These are phyloP conservation scores for Dysphania ambrosioides DNA, from an alignment of 148 eudicot genomes.

Conservation along the genomic window DNA sequence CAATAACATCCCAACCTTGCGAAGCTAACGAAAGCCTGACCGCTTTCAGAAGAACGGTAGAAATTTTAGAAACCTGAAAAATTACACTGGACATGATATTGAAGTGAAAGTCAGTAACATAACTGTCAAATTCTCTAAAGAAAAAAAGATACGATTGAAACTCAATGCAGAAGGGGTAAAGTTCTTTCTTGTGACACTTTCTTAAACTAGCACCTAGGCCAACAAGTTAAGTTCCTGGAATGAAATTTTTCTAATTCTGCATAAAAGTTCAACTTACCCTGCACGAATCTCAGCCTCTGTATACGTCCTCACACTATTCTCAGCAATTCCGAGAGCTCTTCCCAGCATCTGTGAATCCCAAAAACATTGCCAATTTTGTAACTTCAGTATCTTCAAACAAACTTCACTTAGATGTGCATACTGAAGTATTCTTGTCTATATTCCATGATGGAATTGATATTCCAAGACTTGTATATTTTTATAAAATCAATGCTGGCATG, in stretches of 20 bases:
- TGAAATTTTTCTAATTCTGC: background rate
- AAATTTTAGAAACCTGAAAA: conserved; percentile 95
- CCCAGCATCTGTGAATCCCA: conserved; percentile 69
- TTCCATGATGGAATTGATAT: background rate
- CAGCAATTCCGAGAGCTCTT: conserved; percentile 78
- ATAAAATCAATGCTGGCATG: background rate
- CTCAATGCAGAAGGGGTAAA: background rate
- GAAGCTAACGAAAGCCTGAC: conserved; percentile 62
- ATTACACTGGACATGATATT: conserved; percentile 51
- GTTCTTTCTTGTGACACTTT: background rate
- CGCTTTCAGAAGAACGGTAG: conserved; percentile 76
- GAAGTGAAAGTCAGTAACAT: conserved; percentile 31
- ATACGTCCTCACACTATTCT: conserved; percentile 76
- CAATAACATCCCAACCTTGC: conserved; percentile 97
- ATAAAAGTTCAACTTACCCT: conserved; percentile 45
- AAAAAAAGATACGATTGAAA: background rate
- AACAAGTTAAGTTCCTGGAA: background rate
- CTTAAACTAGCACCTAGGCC: background rate
- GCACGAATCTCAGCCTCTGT: conserved; percentile 98
- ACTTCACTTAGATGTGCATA: background rate
- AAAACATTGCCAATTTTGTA: conserved; percentile 18
- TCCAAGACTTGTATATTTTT: background rate
- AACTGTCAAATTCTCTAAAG: background rate
- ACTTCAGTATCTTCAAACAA: background rate
- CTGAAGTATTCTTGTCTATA: background rate